Evolutionary conservation across 140 eudicot species (phyloP).

Genomic region (Stevia rebaudiana): DNA sequence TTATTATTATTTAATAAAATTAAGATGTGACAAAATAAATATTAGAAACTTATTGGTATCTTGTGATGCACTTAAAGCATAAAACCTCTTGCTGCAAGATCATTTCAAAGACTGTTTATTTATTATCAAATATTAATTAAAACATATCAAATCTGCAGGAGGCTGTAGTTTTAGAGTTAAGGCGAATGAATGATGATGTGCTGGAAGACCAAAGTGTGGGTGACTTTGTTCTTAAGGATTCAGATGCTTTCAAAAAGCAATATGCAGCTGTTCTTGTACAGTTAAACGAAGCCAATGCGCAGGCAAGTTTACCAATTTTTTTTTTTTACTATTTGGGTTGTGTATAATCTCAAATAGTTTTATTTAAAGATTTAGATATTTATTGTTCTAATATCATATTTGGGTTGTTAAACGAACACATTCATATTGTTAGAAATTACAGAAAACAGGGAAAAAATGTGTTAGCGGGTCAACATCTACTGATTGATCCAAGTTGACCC

Average conservation of each 20-base stretch:
- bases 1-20: background rate
- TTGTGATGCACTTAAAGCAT: background rate
- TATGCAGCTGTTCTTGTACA: slow-evolving; percentile 80
- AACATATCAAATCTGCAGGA: slow-evolving; percentile 42
- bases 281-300: slow-evolving; percentile 58
- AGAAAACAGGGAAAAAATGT: background rate
- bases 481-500: background rate
- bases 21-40: background rate
- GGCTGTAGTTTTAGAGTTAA: slow-evolving; percentile 64
- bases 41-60: background rate
- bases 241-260: slow-evolving; percentile 72
- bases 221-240: slow-evolving; percentile 50
- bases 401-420: background rate
- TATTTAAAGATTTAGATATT: background rate
- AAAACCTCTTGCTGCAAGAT: background rate
- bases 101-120: background rate
- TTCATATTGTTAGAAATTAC: background rate
- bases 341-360: background rate
- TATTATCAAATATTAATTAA: background rate
- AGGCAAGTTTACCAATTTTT: slow-evolving; percentile 39
- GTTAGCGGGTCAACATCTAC: background rate
- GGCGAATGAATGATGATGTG: slow-evolving; percentile 76
- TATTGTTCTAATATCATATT: background rate
- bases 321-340: background rate
- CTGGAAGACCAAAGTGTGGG: slow-evolving; percentile 54